These are phyloP conservation scores for Carpinus fangiana DNA, from an alignment of 306 rosid species.

Conservation along the genomic window DNA sequence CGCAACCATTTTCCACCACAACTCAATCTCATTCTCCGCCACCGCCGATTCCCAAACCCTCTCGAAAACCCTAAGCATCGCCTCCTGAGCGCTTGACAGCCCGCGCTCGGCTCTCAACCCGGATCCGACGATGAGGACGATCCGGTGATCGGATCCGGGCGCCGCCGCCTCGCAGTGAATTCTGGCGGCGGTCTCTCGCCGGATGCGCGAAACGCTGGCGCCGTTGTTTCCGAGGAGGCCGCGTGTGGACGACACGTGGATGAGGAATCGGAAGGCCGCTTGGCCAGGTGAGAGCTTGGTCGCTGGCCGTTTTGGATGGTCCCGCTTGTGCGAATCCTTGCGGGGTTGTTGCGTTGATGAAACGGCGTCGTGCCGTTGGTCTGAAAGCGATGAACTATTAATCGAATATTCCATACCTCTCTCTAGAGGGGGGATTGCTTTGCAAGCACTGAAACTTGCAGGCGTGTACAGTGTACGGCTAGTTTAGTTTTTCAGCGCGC, in stretches of 20 bases:
- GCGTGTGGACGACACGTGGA: conserved; percentile 41
- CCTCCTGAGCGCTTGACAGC: conserved; percentile 60
- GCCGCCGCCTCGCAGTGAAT: conserved; percentile 49
- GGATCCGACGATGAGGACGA: conserved; percentile 48
- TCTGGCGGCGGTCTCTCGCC: conserved; percentile 49
- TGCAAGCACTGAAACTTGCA: not conserved
- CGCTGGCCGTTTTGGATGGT: conserved; percentile 25
- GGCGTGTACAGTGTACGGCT: not conserved
- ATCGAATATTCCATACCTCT: not conserved
- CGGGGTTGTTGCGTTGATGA: not conserved
- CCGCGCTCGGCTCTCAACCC: conserved; percentile 7
- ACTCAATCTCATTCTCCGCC: conserved; percentile 32
- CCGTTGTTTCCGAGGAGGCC: conserved; percentile 57
- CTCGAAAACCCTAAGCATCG: conserved; percentile 54
- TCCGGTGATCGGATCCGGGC: conserved; percentile 36
- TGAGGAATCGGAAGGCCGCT: conserved; percentile 48
- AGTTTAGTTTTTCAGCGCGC: not conserved
- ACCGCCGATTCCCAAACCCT: conserved; percentile 53
- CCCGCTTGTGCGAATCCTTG: conserved; percentile 15
- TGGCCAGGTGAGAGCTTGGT: conserved; percentile 44
- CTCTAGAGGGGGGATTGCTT: not conserved
- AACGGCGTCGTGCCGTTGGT: not conserved
- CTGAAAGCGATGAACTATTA: not conserved
- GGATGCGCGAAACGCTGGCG: conserved; percentile 47
- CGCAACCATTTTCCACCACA: conserved; percentile 45